Evolutionary conservation across 345 rosid genomes (phyloP).

Genomic region (Passiflora organensis): DNA sequence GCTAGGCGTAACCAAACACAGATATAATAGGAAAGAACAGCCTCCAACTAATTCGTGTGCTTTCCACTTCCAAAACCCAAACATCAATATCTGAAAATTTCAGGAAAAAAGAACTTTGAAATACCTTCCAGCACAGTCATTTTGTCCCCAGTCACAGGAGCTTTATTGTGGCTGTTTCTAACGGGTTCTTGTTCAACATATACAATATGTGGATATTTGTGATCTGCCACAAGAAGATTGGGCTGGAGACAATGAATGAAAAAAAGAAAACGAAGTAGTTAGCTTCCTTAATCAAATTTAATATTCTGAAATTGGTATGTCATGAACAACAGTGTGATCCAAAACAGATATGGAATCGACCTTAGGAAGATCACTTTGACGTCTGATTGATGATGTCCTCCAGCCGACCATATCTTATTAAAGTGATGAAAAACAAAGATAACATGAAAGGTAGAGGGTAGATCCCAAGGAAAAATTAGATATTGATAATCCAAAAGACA

Average conservation of each 20-base stretch:
- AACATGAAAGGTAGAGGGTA: conserved; percentile 1
- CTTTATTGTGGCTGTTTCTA: conserved; percentile 16
- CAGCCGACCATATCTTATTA: conserved; percentile 72
- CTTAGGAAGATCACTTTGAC: conserved; percentile 62
- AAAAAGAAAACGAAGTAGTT: background rate
- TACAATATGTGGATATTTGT: conserved; percentile 61
- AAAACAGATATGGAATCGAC: conserved; percentile 22
- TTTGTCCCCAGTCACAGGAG: conserved; percentile 31
- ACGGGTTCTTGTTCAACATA: conserved; percentile 34
- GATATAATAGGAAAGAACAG: no score
- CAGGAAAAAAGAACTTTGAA: conserved; percentile 13
- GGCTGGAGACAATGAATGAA: conserved; percentile 36
- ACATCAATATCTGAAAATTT: conserved; percentile 1
- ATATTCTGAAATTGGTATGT: conserved; percentile 5
- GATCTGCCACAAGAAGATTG: conserved; percentile 42
- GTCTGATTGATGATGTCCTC: conserved; percentile 86
- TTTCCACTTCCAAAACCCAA: no score
- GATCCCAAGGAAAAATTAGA: conserved; percentile 6
- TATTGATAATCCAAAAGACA: conserved; percentile 10
- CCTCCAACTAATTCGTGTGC: no score
- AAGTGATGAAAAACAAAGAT: background rate
- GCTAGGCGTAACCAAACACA: no score
- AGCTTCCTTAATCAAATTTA: background rate
- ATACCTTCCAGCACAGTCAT: conserved; percentile 72
- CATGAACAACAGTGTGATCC: conserved; percentile 5